phyloP scores from a whole-genome alignment of 106 monocot species.

The Xerophyta viscosa region DNA sequence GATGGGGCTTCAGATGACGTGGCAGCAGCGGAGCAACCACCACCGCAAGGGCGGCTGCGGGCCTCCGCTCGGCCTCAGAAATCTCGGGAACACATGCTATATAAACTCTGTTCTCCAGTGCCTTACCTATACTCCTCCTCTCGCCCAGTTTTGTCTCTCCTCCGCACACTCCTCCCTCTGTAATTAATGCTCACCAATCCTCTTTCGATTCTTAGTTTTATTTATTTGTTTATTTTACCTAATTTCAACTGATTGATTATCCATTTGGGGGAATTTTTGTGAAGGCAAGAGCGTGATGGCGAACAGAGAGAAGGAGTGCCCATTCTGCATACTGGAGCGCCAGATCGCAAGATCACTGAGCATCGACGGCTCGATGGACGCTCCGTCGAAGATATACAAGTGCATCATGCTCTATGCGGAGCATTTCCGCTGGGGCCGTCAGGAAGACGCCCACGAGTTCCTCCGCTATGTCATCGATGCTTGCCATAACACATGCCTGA shows the following conservation, averaged over 20 bases:
- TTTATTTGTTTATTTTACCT: not conserved
- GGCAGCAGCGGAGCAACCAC: slow-evolving; percentile 28
- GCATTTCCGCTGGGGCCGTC: slow-evolving; percentile 81
- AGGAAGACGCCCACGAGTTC: slow-evolving; percentile 98
- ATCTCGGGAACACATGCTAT: slow-evolving; percentile 94
- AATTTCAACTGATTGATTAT: not conserved
- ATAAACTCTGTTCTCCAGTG: slow-evolving; percentile 98
- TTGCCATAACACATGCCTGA: slow-evolving; percentile 66
- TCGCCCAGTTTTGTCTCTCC: slow-evolving; percentile 82
- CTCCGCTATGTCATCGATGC: slow-evolving; percentile 88
- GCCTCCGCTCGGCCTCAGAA: slow-evolving; percentile 72
- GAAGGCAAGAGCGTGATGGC: slow-evolving; percentile 42
- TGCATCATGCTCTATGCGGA: slow-evolving; percentile 67
- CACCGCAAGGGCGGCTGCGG: slow-evolving; percentile 31
- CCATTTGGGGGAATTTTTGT: not conserved
- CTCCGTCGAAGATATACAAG: slow-evolving; percentile 63
- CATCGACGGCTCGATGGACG: slow-evolving; percentile 43
- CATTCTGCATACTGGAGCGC: slow-evolving; percentile 84
- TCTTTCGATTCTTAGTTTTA: not conserved
- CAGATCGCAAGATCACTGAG: slow-evolving; percentile 62
- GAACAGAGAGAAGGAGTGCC: slow-evolving; percentile 62
- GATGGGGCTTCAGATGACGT: slow-evolving; percentile 53
- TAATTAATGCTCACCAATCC: slow-evolving; percentile 23
- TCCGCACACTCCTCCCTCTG: slow-evolving; percentile 69
- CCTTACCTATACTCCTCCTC: slow-evolving; percentile 89